Evolutionary conservation across 2,329 filamentous ascomycete species (phyloP).

Genomic region (Fusarium sp.): DNA sequence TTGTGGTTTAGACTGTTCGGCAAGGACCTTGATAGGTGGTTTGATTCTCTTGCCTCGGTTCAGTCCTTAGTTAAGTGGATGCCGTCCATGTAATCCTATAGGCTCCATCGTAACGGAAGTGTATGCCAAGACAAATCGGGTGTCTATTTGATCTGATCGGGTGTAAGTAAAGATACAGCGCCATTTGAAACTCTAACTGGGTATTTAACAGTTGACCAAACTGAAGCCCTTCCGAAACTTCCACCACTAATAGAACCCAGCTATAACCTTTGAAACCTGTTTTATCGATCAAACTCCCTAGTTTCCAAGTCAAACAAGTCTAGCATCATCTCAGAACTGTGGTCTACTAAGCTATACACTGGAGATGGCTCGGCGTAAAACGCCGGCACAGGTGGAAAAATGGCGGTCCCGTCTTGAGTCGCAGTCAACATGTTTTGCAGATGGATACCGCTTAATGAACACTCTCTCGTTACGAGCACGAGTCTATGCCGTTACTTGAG

Average conservation of each 20-base stretch:
- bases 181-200: background rate
- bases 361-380: conserved; percentile 17
- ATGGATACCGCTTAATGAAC: conserved; percentile 19
- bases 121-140: background rate
- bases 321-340: conserved; percentile 21
- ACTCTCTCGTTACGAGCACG: background rate
- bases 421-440: conserved; percentile 23
- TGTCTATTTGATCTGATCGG: background rate
- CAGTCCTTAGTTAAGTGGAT: background rate
- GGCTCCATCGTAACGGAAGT: background rate
- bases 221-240: background rate
- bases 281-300: conserved; percentile 13
- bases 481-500: conserved; percentile 20
- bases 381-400: conserved; percentile 21
- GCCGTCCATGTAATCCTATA: background rate
- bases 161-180: too few relatives aligned
- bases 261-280: background rate
- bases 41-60: background rate
- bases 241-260: background rate
- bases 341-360: conserved; percentile 18
- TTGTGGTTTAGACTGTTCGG: background rate
- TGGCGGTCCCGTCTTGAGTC: conserved; percentile 10
- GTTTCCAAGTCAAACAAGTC: conserved; percentile 19
- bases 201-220: background rate
- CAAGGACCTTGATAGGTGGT: background rate